Conservation (phyloP, 768 basidiomycete species). For the Russula earlei region DNA sequence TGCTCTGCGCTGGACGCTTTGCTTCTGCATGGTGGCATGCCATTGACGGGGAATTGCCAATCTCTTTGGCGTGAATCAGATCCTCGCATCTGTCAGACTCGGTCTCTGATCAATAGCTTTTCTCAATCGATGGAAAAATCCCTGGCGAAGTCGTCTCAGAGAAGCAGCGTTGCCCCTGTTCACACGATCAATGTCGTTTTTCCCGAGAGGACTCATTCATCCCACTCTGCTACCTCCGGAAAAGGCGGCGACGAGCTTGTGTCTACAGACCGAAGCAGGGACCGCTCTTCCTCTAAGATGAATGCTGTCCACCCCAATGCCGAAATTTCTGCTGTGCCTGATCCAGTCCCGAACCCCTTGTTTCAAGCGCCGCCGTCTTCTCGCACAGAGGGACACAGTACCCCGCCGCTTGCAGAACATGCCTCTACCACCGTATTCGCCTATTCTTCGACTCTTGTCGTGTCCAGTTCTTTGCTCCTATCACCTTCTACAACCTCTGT, state of each 20-base stretch:
- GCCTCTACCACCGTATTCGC: slow-evolving; percentile 6
- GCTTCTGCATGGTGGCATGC: slow-evolving; percentile 11
- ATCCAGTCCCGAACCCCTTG: slow-evolving; percentile 40
- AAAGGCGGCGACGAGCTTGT: not conserved
- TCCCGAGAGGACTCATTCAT: slow-evolving; percentile 5
- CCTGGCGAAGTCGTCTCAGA: not conserved
- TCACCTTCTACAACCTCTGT: not conserved
- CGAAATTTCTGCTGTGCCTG: slow-evolving; percentile 36
- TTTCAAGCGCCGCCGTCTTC: not conserved
- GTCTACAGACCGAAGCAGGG: not conserved
- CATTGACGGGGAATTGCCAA: slow-evolving; percentile 7
- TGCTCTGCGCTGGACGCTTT: slow-evolving; percentile 14
- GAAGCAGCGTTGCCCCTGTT: not conserved
- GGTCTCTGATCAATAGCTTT: not conserved
- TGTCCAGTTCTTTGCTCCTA: not conserved
- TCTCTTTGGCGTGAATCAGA: not conserved
- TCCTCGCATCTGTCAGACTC: not conserved
- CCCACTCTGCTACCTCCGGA: not conserved
- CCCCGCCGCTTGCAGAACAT: slow-evolving; percentile 8
- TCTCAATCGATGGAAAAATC: not conserved
- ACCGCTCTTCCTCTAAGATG: slow-evolving; percentile 5
- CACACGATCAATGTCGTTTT: slow-evolving; percentile 14
- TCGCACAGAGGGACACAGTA: too few species aligned
- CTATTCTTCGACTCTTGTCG: not conserved
- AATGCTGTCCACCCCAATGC: slow-evolving; percentile 20